Percentiles rank a stretch among this genome's conserved stretches.
Evolutionary conservation across 2,329 filamentous ascomycete genomes (phyloP).

Genomic region (Penicillium sclerotigenum): DNA sequence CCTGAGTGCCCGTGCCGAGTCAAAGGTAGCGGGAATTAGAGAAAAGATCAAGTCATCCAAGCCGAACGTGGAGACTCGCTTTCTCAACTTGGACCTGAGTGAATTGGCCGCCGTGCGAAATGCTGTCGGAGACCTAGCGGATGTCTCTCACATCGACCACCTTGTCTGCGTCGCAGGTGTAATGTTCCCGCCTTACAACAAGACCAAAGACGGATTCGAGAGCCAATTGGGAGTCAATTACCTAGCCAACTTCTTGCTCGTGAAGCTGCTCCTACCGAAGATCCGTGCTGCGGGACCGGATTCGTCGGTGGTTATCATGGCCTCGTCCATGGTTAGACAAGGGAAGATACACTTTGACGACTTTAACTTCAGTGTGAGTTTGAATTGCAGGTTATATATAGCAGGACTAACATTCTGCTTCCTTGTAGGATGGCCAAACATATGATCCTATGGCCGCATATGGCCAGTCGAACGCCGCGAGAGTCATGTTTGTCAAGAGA

Average conservation of each 20-base stretch:
- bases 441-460: conserved; percentile 48
- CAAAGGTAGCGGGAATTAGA: conserved; percentile 16
- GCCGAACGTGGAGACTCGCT: conserved; percentile 17
- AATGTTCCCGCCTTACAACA: conserved; percentile 20
- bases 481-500: conserved; percentile 46
- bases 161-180: conserved; percentile 20
- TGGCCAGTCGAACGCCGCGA: conserved; percentile 53
- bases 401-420: background rate
- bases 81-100: conserved; percentile 21
- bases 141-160: conserved; percentile 21
- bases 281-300: conserved; percentile 40
- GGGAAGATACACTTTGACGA: conserved; percentile 46
- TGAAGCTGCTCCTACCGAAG: conserved; percentile 46
- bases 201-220: conserved; percentile 32
- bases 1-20: conserved; percentile 19
- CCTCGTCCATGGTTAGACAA: conserved; percentile 21
- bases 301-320: conserved; percentile 38
- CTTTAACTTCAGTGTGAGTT: conserved; percentile 33
- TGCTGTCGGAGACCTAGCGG: conserved; percentile 11
- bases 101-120: conserved; percentile 12
- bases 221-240: conserved; percentile 50
- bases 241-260: conserved; percentile 49
- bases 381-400: too few species aligned
- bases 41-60: conserved; percentile 18
- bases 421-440: conserved; percentile 32